These are phyloP conservation scores for Endothia cerciana DNA, from an alignment of 2,329 filamentous ascomycete genomes.

Conservation along the genomic window DNA sequence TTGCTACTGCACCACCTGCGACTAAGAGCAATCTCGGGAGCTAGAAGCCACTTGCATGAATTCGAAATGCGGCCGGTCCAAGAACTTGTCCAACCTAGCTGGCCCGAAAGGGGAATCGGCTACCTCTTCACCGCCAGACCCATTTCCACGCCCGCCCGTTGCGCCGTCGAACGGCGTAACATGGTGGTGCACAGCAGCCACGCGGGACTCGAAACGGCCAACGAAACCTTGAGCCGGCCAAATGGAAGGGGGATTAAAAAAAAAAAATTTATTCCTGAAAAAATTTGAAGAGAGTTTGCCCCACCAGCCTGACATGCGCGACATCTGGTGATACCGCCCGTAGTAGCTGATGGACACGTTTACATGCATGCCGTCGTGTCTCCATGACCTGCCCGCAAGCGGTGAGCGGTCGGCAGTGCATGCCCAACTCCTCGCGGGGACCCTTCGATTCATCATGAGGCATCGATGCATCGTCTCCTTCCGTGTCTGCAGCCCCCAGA, in stretches of 20 bases:
- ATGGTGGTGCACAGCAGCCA: not conserved
- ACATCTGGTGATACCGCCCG: conserved; percentile 13
- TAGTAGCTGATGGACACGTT: conserved; percentile 10
- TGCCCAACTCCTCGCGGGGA: no score
- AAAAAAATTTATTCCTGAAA: not conserved
- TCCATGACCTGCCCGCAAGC: not conserved
- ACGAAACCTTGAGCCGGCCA: not conserved
- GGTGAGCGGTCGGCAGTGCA: not conserved
- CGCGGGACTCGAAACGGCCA: conserved; percentile 3
- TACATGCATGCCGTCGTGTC: not conserved
- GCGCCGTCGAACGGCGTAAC: conserved; percentile 21
- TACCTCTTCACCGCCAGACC: conserved; percentile 24
- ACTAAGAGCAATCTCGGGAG: not conserved
- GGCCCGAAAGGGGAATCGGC: conserved; percentile 14
- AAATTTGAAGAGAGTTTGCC: not conserved
- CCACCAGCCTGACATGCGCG: conserved; percentile 9
- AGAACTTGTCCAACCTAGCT: not conserved
- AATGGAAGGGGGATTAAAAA: no score
- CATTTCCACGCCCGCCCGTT: conserved; percentile 17
- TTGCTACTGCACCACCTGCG: not conserved
- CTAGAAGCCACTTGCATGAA: conserved; percentile 2
- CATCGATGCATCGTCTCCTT: conserved; percentile 10
- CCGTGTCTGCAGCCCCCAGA: no score
- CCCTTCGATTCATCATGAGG: conserved; percentile 1
- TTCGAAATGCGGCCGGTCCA: not conserved